phyloP scores from a whole-genome alignment of 2,329 filamentous ascomycete genomes.

The Trichoderma afroharzianum region DNA sequence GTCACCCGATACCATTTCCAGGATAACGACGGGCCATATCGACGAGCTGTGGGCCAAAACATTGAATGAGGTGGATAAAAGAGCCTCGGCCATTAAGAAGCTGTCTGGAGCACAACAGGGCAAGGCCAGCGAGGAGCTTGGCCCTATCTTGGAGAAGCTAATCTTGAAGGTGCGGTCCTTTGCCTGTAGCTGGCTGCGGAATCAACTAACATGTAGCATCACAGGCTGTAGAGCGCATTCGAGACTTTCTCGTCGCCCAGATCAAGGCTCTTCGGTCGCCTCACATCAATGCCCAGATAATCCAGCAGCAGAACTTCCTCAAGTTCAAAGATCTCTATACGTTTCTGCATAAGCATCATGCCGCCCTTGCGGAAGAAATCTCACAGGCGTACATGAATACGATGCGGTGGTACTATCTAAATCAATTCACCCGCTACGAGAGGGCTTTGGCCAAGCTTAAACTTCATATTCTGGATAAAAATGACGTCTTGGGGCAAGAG shows the following conservation, averaged over 20 bases:
- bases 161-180: conserved; percentile 63
- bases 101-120: conserved; percentile 60
- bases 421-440: conserved; percentile 85
- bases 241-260: conserved; percentile 90
- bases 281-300: conserved; percentile 94
- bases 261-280: conserved; percentile 92
- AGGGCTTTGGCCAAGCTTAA: conserved; percentile 80
- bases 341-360: conserved; percentile 79
- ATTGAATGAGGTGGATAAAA: conserved; percentile 77
- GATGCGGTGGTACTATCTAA: conserved; percentile 97
- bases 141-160: conserved; percentile 79
- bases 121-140: conserved; percentile 79
- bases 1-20: conserved; percentile 75
- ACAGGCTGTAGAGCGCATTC: conserved; percentile 84
- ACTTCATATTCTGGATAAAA: conserved; percentile 76
- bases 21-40: conserved; percentile 83
- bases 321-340: conserved; percentile 83
- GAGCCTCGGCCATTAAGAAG: conserved; percentile 67
- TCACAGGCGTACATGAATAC: conserved; percentile 93
- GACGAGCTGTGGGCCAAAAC: conserved; percentile 86
- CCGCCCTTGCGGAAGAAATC: conserved; percentile 83
- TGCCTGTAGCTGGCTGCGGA: conserved; percentile 8
- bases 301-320: conserved; percentile 89
- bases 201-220: background rate
- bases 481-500: conserved; percentile 79